Evolutionary conservation across 805 yeast genomes (phyloP).

Genomic region (Brettanomyces bruxellensis): DNA sequence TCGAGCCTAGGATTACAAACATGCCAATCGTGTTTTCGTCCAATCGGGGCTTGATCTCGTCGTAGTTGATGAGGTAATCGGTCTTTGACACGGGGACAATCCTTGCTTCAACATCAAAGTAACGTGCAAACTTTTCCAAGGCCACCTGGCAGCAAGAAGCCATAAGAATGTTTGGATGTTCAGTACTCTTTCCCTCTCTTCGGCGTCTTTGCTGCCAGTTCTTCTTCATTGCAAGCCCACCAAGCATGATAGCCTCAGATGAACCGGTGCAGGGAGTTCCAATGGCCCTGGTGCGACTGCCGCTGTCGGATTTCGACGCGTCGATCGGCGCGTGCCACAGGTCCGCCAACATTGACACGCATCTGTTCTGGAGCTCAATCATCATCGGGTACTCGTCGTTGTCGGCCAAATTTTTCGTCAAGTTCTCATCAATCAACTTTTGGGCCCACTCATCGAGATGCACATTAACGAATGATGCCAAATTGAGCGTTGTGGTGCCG

Average conservation of each 20-base stretch:
- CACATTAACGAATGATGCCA: constrained; percentile 88
- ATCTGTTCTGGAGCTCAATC: constrained; percentile 70
- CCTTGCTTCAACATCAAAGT: constrained; percentile 85
- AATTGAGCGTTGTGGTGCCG: constrained; percentile 74
- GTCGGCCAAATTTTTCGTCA: constrained; percentile 85
- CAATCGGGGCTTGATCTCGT: constrained; percentile 49
- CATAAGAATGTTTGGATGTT: constrained; percentile 80
- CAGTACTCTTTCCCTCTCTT: constrained; percentile 48
- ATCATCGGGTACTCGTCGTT: constrained; percentile 89
- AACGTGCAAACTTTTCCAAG: constrained; percentile 85
- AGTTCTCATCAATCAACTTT: constrained; percentile 54
- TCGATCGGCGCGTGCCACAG: constrained; percentile 66
- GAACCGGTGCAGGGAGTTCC: constrained; percentile 95
- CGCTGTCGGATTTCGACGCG: neutral
- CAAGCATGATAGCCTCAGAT: constrained; percentile 88
- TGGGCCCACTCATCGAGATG: constrained; percentile 44
- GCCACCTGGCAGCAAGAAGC: constrained; percentile 93
- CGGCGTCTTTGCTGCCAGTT: constrained; percentile 64
- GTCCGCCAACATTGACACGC: constrained; percentile 69
- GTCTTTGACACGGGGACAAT: constrained; percentile 57
- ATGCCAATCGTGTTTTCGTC: constrained; percentile 94
- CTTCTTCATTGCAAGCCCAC: constrained; percentile 88
- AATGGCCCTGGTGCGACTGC: constrained; percentile 33
- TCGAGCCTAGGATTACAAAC: constrained; percentile 81
- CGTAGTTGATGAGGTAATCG: constrained; percentile 56